phyloP scores from a whole-genome alignment of 805 yeast species.

The Barnettozyma californica region DNA sequence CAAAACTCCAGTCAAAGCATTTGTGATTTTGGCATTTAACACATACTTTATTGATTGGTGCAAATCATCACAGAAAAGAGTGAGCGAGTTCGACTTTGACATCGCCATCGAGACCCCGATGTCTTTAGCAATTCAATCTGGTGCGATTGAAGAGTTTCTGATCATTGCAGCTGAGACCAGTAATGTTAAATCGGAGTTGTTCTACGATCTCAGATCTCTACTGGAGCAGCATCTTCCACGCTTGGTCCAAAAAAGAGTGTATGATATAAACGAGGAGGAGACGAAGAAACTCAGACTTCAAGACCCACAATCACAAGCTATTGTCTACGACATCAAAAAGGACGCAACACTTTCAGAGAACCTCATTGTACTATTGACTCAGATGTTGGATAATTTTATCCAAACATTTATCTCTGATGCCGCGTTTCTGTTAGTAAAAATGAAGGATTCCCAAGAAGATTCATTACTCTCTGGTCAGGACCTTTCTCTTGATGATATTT shows the following conservation, averaged over 20 bases:
- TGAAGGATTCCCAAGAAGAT: slow-evolving; percentile 74
- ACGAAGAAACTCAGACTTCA: slow-evolving; percentile 30
- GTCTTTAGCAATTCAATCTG: slow-evolving; percentile 51
- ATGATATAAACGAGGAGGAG: slow-evolving; percentile 43
- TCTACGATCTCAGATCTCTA: slow-evolving; percentile 61
- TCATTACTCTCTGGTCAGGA: slow-evolving; percentile 53
- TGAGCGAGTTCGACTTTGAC: slow-evolving; percentile 46
- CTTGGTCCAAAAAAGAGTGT: slow-evolving; percentile 44
- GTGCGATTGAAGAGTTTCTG: slow-evolving; percentile 67
- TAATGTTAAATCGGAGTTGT: slow-evolving; percentile 38
- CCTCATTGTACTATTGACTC: slow-evolving; percentile 28
- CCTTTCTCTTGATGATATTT: slow-evolving; percentile 53
- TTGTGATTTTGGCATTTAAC: slow-evolving; percentile 46
- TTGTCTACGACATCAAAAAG: slow-evolving; percentile 20
- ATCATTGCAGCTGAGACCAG: slow-evolving; percentile 56
- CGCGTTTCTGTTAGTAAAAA: slow-evolving; percentile 59
- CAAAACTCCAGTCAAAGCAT: slow-evolving; percentile 42
- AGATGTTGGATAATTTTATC: slow-evolving; percentile 45
- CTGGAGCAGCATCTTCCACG: slow-evolving; percentile 64
- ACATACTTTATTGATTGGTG: slow-evolving; percentile 66
- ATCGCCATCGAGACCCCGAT: slow-evolving; percentile 54
- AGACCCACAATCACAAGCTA: slow-evolving; percentile 16
- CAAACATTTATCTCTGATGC: slow-evolving; percentile 54
- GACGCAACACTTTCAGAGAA: slow-evolving; percentile 22
- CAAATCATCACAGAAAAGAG: slow-evolving; percentile 41